Base-by-base conservation (phyloP, 768 basidiomycete genomes). In the Royoungia palumana region DNA sequence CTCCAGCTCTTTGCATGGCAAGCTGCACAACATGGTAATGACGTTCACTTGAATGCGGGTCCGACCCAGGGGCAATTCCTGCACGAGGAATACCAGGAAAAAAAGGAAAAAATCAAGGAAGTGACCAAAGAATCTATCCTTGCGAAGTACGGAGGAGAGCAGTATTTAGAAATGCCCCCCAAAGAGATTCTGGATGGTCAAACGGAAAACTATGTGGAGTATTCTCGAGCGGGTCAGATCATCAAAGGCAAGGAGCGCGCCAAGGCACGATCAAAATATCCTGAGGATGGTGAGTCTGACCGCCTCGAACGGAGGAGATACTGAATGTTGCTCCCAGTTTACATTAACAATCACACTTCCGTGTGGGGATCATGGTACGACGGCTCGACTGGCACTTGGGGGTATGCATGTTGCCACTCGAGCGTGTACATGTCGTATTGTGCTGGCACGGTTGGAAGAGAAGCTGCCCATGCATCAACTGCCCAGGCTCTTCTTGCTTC, bases 331-430 rank as follows among this genome's bases (percentile, higher is more conserved):
- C 35, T 19, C 55, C 2, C 54, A 97, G 94, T 94, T 7, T 85
- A 80, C 58, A 72, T 88, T 61, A 94, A 94, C 68, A 99, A 99
- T 62, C 96, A 99, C 62, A 93, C 87, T 1, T 75, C 82, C 5
- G 85, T 97, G n/a, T 99, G 96, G 96, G 96, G 96, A 38, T 99
- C 96, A 37, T 98, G 85, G 83, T 98, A 89, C 65, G 83, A 89
- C 56, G 52, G 72, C 14, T 71, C 79, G 12, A 75, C 78, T 3
- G 81, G 84, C 13, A 63, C 73, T 50, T 99, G 96, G 96, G 96
- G 96, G 32, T 99, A 87, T 67, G 86, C 81, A 22, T 99, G 96
- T 67, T 99, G 96, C 62, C 94, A 96, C 62, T 94, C 93, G 10
- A 75, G 63, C 38, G 73, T 92, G 24, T 87, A 92, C 59, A 72